These are phyloP conservation scores for Daldinia loculata DNA, from an alignment of 495 filamentous ascomycete genomes.

Conservation along the genomic window DNA sequence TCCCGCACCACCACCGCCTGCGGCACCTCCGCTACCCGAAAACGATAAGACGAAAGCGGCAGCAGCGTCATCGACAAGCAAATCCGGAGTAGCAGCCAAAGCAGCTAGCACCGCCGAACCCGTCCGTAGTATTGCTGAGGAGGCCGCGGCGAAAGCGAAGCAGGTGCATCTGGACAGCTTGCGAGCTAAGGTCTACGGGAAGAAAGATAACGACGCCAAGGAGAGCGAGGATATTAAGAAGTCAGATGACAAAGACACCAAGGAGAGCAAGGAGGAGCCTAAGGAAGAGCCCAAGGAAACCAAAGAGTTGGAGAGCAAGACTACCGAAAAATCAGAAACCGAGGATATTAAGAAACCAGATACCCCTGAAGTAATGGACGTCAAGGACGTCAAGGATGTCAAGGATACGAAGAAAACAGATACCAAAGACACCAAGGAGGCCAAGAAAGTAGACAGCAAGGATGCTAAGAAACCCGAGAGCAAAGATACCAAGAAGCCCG, in stretches of 20 bases:
- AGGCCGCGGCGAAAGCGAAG: conserved; percentile 73
- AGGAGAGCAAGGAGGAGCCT: conserved; percentile 33
- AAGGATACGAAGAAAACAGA: neutral
- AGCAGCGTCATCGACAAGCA: conserved; percentile 25
- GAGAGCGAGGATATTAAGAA: conserved; percentile 42
- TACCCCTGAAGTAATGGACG: neutral
- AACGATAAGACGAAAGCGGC: conserved; percentile 31
- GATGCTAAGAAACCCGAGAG: neutral
- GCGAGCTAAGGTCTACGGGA: conserved; percentile 52
- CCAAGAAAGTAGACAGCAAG: conserved; percentile 17
- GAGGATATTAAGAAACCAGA: neutral
- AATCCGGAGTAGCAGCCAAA: conserved; percentile 18
- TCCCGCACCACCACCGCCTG: conserved; percentile 32
- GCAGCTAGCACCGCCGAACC: conserved; percentile 48
- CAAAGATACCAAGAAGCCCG: neutral
- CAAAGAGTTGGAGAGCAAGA: conserved; percentile 1
- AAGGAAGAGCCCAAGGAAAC: conserved; percentile 6
- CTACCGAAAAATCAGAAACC: conserved; percentile 1
- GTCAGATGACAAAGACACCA: conserved; percentile 41
- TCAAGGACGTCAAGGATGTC: conserved; percentile 44
- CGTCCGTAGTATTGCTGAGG: conserved; percentile 70
- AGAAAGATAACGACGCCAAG: conserved; percentile 47
- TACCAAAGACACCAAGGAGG: conserved; percentile 11
- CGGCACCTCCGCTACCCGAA: conserved; percentile 39
- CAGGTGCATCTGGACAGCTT: conserved; percentile 55